Conservation (phyloP, 2,329 filamentous ascomycete species). For the Coniochaeta prunicola region DNA sequence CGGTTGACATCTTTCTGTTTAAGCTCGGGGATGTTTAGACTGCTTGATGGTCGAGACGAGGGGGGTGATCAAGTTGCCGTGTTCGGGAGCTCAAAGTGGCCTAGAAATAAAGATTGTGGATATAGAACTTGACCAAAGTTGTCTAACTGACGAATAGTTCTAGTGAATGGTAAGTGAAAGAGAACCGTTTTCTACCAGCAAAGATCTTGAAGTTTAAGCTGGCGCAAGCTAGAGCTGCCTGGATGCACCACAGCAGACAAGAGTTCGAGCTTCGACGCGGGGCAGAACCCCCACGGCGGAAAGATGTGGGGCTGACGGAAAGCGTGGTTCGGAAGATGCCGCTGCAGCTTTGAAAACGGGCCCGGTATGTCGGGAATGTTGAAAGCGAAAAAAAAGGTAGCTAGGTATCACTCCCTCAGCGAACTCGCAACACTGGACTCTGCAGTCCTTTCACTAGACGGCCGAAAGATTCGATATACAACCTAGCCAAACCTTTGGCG, state of each 20-base stretch:
- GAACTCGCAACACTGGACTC: not conserved
- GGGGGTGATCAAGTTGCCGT: too few species aligned
- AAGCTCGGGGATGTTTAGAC: not conserved
- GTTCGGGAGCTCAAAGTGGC: too few species aligned
- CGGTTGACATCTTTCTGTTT: constrained; percentile 49
- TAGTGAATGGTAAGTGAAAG: not conserved
- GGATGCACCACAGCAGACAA: too few species aligned
- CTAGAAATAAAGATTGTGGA: too few species aligned
- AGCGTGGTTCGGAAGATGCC: not conserved
- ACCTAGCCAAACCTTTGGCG: not conserved
- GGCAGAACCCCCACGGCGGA: not conserved
- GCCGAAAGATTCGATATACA: not conserved
- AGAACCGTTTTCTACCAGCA: not conserved
- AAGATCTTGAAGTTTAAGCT: not conserved
- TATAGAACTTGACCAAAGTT: not conserved
- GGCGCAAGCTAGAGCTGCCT: constrained; percentile 12
- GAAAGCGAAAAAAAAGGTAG: not conserved
- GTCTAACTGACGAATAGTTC: not conserved
- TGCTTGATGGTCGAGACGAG: too few species aligned
- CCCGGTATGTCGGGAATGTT: not conserved
- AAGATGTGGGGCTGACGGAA: not conserved
- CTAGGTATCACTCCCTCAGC: too few species aligned
- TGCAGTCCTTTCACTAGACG: not conserved
- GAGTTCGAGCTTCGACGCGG: not conserved
- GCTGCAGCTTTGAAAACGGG: not conserved